Conservation (phyloP, 1,284 basidiomycete species). For the Sporisorium iseilematis-ciliati region DNA sequence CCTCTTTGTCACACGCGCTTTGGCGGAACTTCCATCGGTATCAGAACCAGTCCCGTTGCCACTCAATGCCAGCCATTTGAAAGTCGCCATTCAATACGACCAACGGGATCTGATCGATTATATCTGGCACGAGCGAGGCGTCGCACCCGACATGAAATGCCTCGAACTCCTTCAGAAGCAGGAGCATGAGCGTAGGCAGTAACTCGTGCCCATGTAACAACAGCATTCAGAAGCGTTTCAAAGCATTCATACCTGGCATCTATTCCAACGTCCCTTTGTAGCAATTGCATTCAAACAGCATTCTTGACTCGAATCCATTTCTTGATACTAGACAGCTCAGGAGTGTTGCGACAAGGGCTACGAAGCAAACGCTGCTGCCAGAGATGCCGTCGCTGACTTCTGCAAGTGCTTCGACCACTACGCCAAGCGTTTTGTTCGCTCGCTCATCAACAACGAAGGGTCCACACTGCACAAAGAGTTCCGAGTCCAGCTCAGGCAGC, state of each 20-base stretch:
- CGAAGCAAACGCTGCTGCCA: background rate
- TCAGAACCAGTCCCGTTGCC: background rate
- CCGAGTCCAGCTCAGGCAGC: background rate
- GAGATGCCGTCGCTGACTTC: constrained; percentile 4
- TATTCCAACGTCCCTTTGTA: background rate
- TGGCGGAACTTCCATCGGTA: background rate
- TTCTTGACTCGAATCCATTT: background rate
- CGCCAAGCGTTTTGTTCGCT: background rate
- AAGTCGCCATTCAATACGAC: constrained; percentile 25
- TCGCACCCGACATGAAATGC: constrained; percentile 41
- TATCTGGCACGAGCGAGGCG: constrained; percentile 35
- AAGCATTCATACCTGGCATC: background rate
- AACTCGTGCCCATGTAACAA: background rate
- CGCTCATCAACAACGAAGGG: background rate
- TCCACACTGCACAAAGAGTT: background rate
- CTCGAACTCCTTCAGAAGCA: constrained; percentile 36
- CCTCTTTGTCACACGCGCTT: too few species aligned
- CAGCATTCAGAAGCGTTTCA: background rate
- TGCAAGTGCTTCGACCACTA: constrained; percentile 2
- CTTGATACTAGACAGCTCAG: background rate
- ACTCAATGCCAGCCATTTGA: constrained; percentile 20
- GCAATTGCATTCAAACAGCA: background rate
- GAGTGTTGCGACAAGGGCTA: background rate
- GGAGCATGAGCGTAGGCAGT: constrained; percentile 26
- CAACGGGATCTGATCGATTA: constrained; percentile 42